Evolutionary conservation across 1,284 basidiomycete species (phyloP).

Genomic region (Waitea zeae): DNA sequence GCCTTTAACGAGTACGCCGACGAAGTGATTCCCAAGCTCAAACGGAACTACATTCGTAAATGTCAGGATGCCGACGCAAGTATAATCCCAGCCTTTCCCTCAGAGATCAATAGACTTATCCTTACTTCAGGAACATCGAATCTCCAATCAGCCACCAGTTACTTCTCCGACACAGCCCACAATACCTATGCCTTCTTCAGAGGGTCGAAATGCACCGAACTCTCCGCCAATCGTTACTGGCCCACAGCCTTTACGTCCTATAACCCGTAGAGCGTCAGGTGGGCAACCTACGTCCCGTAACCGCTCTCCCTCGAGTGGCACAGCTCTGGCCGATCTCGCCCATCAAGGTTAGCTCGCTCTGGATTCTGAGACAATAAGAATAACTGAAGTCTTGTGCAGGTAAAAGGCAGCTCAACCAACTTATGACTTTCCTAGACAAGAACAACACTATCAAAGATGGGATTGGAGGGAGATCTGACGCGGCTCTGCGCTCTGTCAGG

Average conservation of each 20-base stretch:
- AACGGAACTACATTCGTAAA: constrained; percentile 62
- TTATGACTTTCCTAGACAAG: constrained; percentile 66
- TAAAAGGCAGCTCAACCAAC: constrained; percentile 60
- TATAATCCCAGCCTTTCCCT: neutral
- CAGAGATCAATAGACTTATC: too few relatives aligned
- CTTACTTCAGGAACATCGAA: constrained; percentile 8
- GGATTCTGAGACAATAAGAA: too few relatives aligned
- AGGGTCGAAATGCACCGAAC: constrained; percentile 11
- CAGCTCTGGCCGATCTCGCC: constrained; percentile 57
- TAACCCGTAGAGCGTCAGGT: constrained; percentile 57
- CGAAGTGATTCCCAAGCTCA: constrained; percentile 57
- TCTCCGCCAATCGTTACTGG: constrained; percentile 32
- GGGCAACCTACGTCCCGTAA: constrained; percentile 30
- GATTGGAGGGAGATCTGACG: constrained; percentile 36
- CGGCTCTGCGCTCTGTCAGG: constrained; percentile 55
- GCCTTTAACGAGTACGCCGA: constrained; percentile 71
- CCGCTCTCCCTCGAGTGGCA: constrained; percentile 53
- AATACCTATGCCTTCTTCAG: too few relatives aligned
- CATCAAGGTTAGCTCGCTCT: too few relatives aligned
- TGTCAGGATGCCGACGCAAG: constrained; percentile 69
- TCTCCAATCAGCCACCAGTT: too few relatives aligned
- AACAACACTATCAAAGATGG: constrained; percentile 40
- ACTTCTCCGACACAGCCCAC: constrained; percentile 13
- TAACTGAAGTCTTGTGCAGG: too few relatives aligned
- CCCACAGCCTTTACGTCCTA: constrained; percentile 52